Evolutionary conservation across 2,329 filamentous ascomycete genomes (phyloP), one percentile per base, ranked within the genome.

Genomic region (Arthroderma uncinatum): DNA sequence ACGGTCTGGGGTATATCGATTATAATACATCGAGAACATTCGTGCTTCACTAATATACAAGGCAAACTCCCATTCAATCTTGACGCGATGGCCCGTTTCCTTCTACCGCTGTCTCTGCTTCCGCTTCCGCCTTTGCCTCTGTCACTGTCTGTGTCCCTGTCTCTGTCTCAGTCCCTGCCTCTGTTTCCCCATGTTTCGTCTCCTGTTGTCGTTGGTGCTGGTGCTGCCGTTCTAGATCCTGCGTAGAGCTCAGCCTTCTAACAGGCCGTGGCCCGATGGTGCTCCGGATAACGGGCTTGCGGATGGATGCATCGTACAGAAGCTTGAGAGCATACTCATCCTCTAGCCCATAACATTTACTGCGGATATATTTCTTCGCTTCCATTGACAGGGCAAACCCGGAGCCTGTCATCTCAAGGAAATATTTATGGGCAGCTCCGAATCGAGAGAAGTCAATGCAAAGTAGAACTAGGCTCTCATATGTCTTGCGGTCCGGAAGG

Each of bases 401-500:
- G 12, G 68, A 67, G 37, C 66, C 64, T 6, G 64, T 57, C 57
- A 74, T 62, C 55, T 74, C 72, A 42, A 68, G 59, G 53, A 72
- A 63, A 59, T 74, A 74, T 61, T 67, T 68, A 58, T 67, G 68
- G 1, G 67, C 71, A 4, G 70, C 71, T 54, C 65, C 62, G 59
- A 67, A 72, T 47, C 69, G 71, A 4, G 62, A 64, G 7, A 64
- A 60, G 6, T 72, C 68, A 3, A 81, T 62, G 63, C 82, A 86
- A 44, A 82, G 74, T 10, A 82, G 66, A 14, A 86, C 78, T 9
- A 86, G 70, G 3, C 78, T 74, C 62, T 86, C 82, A 62, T 86
- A 86, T 0, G 83, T 86, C 16, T 78, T 62, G n/a, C 70, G 65
- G 59, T 83, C 76, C 0, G 84, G 82, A 14, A 72, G 64, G 28